phyloP scores from a whole-genome alignment of 805 yeast genomes.

The Priceomyces medius region DNA sequence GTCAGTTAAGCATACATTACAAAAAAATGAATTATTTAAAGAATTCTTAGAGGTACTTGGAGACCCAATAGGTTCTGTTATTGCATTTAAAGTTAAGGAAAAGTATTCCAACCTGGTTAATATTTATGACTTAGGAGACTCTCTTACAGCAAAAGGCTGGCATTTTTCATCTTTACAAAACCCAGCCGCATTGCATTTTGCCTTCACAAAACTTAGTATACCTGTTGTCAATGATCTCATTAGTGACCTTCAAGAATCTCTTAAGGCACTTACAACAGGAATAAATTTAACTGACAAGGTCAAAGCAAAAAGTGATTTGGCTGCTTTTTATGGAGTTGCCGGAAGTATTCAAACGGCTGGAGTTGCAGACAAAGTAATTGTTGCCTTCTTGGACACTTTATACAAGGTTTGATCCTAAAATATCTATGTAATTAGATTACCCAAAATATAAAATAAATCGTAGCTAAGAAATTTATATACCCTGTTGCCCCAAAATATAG shows the following conservation, averaged over 20 bases:
- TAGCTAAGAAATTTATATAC: too few relatives aligned
- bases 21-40: slow-evolving; percentile 40
- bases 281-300: slow-evolving; percentile 21
- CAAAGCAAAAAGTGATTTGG: slow-evolving; percentile 55
- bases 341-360: slow-evolving; percentile 85
- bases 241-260: slow-evolving; percentile 46
- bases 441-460: too few relatives aligned
- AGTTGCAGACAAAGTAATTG: slow-evolving; percentile 76
- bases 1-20: slow-evolving; percentile 48
- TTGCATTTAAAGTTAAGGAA: slow-evolving; percentile 62
- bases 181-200: slow-evolving; percentile 90
- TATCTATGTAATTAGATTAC: too few relatives aligned
- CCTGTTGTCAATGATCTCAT: slow-evolving; percentile 61
- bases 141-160: slow-evolving; percentile 72
- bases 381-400: slow-evolving; percentile 76
- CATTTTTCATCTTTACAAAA: slow-evolving; percentile 83
- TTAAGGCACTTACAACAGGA: slow-evolving; percentile 29
- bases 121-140: slow-evolving; percentile 78
- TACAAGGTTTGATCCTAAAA: slow-evolving; percentile 47
- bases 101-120: slow-evolving; percentile 41
- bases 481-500: too few relatives aligned
- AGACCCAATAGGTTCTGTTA: slow-evolving; percentile 80
- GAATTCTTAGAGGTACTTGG: slow-evolving; percentile 73
- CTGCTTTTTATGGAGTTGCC: slow-evolving; percentile 93
- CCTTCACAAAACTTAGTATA: slow-evolving; percentile 72